phyloP scores from a whole-genome alignment of 805 yeast genomes.

The Cyberlindnera bimundalis region DNA sequence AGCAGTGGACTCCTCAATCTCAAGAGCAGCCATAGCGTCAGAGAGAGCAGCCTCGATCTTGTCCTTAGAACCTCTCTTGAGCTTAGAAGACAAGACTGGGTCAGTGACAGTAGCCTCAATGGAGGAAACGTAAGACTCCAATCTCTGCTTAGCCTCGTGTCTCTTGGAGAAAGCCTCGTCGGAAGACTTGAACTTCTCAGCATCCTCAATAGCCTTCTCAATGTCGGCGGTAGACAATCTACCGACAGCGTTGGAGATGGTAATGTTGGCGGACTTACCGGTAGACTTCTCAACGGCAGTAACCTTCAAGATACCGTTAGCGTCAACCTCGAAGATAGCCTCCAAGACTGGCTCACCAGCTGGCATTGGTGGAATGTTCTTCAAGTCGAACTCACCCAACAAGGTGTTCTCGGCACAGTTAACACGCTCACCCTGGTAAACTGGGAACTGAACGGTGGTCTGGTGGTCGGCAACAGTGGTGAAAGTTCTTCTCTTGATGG shows the following conservation, averaged over 20 bases:
- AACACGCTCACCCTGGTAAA: conserved; percentile 99
- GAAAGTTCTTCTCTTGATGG: conserved; percentile 98
- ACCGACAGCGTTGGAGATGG: conserved; percentile 98
- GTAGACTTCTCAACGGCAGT: conserved; percentile 98
- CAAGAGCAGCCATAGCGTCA: conserved; percentile 97
- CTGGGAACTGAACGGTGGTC: conserved; percentile 98
- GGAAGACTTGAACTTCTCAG: conserved; percentile 98
- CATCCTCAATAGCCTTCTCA: conserved; percentile 98
- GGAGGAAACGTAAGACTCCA: conserved; percentile 96
- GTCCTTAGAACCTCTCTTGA: conserved; percentile 96
- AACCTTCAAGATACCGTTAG: conserved; percentile 99
- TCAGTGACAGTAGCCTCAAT: conserved; percentile 96
- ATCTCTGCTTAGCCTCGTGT: conserved; percentile 98
- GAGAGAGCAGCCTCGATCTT: conserved; percentile 97
- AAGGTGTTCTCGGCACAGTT: conserved; percentile 96
- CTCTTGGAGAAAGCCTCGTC: conserved; percentile 99
- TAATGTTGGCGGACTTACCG: conserved; percentile 96
- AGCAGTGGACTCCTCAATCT: conserved; percentile 92
- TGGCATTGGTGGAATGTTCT: conserved; percentile 96
- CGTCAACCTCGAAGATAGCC: conserved; percentile 98
- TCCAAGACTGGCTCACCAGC: conserved; percentile 99
- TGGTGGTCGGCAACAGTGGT: conserved; percentile 98
- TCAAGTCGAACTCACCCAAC: conserved; percentile 97
- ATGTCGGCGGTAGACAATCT: conserved; percentile 95
- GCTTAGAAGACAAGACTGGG: conserved; percentile 96